These are phyloP conservation scores for Cydonia oblonga DNA, from an alignment of 331 rosid genomes.

Conservation along the genomic window DNA sequence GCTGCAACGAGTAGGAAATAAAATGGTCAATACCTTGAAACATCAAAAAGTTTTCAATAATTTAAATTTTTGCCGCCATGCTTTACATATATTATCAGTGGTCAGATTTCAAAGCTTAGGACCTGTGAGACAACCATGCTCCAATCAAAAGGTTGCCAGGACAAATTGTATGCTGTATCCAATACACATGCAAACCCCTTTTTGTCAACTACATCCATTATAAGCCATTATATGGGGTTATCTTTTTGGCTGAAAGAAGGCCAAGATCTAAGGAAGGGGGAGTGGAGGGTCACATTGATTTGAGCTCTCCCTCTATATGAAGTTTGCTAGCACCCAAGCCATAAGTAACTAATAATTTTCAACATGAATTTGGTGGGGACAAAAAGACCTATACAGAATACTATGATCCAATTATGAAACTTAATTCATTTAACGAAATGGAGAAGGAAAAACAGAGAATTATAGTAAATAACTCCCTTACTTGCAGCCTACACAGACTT, in stretches of 20 bases:
- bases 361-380: not conserved
- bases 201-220: not conserved
- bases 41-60: not conserved
- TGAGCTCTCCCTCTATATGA: not conserved
- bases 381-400: not conserved
- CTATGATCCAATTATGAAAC: not conserved
- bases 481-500: not conserved
- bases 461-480: not conserved
- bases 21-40: not conserved
- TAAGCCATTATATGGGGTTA: not conserved
- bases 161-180: not conserved
- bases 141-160: not conserved
- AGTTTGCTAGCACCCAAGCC: not conserved
- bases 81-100: not conserved
- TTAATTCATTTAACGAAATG: not conserved
- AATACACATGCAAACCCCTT: not conserved
- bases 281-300: no score
- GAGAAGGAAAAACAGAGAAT: not conserved
- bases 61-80: not conserved
- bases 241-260: not conserved
- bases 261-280: not conserved
- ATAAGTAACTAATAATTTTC: not conserved
- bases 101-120: not conserved
- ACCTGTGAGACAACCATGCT: not conserved
- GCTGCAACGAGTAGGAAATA: slow-evolving; percentile 38